Base-by-base conservation (phyloP, 202 grass and related monocot species). In the Carex arenaria region DNA sequence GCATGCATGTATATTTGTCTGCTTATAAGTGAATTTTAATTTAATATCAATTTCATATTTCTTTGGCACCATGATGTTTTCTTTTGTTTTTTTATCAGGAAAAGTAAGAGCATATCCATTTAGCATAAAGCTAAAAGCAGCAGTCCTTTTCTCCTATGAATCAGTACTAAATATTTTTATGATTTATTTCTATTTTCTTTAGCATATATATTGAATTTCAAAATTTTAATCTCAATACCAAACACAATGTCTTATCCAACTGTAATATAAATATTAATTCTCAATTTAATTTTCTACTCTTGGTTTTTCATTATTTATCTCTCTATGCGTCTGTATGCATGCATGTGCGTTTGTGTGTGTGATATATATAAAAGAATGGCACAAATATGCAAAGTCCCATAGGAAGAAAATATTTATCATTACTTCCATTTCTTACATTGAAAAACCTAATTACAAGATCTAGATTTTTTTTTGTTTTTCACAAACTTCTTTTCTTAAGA, bases 391-490 rank as follows among this genome's bases (percentile, higher is more conserved):
- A 9, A 9, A 40, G 32, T 68, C 0, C 17, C 36, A 22, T 47
- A 47, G 67, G 53, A 78, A 78, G 73, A 59, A 59, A 38, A 78
- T 78, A 78, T 59, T 78, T 78, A 8, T 36, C 53, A 78, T 81
- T 31, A 82, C 19, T 82, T 82, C 80, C 80, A 55, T 69, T 82
- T 82, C 36, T 32, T 82, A 82, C 80, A 82, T 57, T 65, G 38
- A 80, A 42, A 81, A 80, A 66, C 79, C 62, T 81, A 81, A 45
- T 82, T 65, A 81, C 47, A 67, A 82, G 43, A 54, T 82, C 62
- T 53, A 57, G 45, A 82, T 12, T 65, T 68, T 66, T 31, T 52
- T 82, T 51, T 45, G 0, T 47, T 11, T 49, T 11, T 82, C 28
- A 56, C 73, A 69, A 36, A 59, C 78, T 80, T 80, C 80, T 54